Evolutionary conservation across 2,329 filamentous ascomycete species (phyloP).

Genomic region (Aspergillus texensis): DNA sequence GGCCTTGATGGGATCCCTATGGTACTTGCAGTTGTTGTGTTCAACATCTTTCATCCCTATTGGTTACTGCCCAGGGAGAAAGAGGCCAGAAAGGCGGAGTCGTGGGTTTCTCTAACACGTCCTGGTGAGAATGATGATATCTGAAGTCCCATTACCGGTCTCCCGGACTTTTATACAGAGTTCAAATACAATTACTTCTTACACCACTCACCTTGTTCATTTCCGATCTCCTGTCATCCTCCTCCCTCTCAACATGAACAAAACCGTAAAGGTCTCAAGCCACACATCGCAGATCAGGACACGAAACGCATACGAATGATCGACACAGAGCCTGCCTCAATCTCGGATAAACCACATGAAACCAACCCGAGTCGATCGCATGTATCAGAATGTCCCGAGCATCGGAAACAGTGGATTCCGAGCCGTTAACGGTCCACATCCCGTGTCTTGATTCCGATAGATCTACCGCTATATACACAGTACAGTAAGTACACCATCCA

Average conservation of each 20-base stretch:
- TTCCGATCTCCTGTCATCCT: rapidly evolving
- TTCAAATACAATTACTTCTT: background rate
- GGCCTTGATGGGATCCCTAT: slow-evolving; percentile 54
- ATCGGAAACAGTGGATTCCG: background rate
- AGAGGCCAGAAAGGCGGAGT: background rate
- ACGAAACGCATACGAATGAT: background rate
- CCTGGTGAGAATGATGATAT: background rate
- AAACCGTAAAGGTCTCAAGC: background rate
- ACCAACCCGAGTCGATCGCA: background rate
- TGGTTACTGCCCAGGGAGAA: slow-evolving; percentile 36
- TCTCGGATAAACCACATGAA: background rate
- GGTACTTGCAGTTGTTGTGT: slow-evolving; percentile 48
- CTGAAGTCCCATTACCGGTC: background rate
- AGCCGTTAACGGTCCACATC: background rate
- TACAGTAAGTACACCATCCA: background rate
- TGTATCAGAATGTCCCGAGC: background rate
- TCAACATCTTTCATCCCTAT: slow-evolving; percentile 50
- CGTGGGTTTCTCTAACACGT: background rate
- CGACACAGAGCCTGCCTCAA: background rate
- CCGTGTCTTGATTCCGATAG: background rate
- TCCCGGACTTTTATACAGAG: background rate
- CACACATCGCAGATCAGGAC: background rate
- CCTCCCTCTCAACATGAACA: too few species aligned
- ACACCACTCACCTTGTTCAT: background rate
- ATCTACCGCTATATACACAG: background rate